Base-by-base conservation (phyloP, 139 green algal species). In the Bryopsis sp. region DNA sequence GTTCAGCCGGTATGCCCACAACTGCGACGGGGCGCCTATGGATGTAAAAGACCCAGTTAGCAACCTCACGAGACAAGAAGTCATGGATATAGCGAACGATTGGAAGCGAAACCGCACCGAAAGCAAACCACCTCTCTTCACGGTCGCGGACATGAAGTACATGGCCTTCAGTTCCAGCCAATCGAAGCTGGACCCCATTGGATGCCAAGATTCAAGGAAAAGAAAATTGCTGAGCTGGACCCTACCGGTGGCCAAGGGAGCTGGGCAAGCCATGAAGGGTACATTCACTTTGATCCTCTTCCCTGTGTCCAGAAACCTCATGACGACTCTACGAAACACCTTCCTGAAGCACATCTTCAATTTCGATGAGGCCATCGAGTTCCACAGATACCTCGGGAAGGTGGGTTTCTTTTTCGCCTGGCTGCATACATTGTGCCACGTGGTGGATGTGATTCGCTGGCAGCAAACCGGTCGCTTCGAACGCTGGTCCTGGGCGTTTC, bases 251-350 rank as follows among this genome's bases (percentile, higher is more conserved):
- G 66, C 66, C 4, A 72, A 72, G 43, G 66, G 66, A 5, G 46
- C 39, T 8, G 66, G 47, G 39, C 47, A 61, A 11, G 46, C 43
- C 11, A 72, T 61, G 47, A 72, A 72, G 43, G 32, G 7, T 7
- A 67, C 35, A 26, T 71, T 71, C 29, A 59, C 64, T 24, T 24
- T 71, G 8, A 71, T 71, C 64, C 22, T 71, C 34, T 64, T 71
- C 15, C 64, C 64, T 29, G 64, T 71, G 26, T 71, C 39, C n/a
- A 48, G 64, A 48, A 71, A 71, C 36, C 39, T 59, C 33, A 71
- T 71, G 39, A 71, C 64, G 19, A 50, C 64, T 22, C 64, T 71
- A 15, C 35, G 64, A 48, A 26, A 43, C 15, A 71, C 64, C 11
- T 64, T 71, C 37, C 64, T 71, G 15, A 48, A 36, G 37, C 39